Percentiles rank a stretch among this genome's conserved stretches.
phyloP scores from a whole-genome alignment of 1,139 yeast species.

The Taphrina wiesneri region DNA sequence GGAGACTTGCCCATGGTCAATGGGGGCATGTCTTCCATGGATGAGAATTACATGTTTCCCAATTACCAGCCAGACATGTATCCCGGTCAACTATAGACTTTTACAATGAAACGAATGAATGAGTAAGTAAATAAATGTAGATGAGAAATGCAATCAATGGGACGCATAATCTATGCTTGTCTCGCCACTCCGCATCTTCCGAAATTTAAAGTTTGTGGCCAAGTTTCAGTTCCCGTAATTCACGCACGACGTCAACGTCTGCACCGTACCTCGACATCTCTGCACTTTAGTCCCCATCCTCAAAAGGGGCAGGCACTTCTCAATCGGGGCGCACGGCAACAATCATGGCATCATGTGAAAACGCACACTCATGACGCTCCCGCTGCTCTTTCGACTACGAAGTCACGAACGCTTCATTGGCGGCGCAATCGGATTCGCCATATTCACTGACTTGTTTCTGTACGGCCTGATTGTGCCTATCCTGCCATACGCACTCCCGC shows the following conservation, averaged over 20 bases:
- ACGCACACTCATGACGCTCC: background rate
- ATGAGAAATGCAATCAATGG: too few relatives aligned
- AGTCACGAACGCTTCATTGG: conserved; percentile 6
- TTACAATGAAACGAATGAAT: background rate
- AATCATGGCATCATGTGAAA: too few relatives aligned
- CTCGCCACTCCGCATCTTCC: too few relatives aligned
- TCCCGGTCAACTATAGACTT: background rate
- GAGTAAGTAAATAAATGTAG: background rate
- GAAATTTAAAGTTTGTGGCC: background rate
- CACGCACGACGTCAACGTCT: background rate
- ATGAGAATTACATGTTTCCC: background rate
- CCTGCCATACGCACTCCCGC: conserved; percentile 45
- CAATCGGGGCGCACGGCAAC: too few relatives aligned
- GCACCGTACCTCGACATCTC: background rate
- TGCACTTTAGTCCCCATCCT: too few relatives aligned
- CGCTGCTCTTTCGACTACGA: conserved; percentile 40
- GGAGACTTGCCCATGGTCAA: background rate
- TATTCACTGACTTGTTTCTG: conserved; percentile 29
- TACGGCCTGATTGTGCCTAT: conserved; percentile 45
- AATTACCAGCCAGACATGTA: background rate
- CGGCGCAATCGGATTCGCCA: conserved; percentile 1
- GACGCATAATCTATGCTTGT: too few relatives aligned
- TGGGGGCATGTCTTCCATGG: background rate
- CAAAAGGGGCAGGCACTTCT: too few relatives aligned
- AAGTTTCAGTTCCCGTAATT: background rate